Evolutionary conservation across 2,329 filamentous ascomycete species (phyloP), one percentile per base, ranked within the genome.

Genomic region (Aureobasidium sp.): DNA sequence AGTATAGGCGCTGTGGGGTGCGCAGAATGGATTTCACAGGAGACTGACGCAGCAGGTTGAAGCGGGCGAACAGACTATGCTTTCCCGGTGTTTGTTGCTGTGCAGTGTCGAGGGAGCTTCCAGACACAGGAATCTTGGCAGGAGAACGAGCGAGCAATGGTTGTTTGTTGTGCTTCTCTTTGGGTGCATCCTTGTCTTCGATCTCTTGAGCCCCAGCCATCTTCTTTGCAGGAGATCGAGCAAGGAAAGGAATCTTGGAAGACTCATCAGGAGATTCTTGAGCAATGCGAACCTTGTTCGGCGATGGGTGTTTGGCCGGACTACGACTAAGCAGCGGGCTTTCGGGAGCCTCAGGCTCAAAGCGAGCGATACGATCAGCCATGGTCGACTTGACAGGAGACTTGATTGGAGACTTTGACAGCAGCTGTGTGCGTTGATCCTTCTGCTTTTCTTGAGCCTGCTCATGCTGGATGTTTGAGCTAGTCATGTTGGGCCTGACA

Each of bases 21-120:
- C 84, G 82, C n/a, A 87, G 79, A 64, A 87, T 87, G 1, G 83
- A 86, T 67, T 82, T 85, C 63, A 86, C 77, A 14, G 77, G 77
- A n/a, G 76, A 74, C 31, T 80, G 68, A n/a, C 76, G 80, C 31
- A 83, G 79, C 7, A 84, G 68, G 61, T 78, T 76, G 64, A 76
- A 73, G 64, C 74, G 77, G 24, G 73, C 70, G 37, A 78, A 70
- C 29, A 76, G 68, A 49, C 75, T 74, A 22, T 63, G 63, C 54
- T 71, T 70, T n/a, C 66, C 75, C 60, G 59, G 71, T 57, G 65
- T 73, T 62, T 64, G 67, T 62, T 64, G 67, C 60, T 53, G 69
- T 40, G 69, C 70, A 5, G 66, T 62, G 29, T 67, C 63, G 37
- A 44, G 49, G 19, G 54, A 48, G 17, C 27, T 27, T 3, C 54